Conservation (phyloP, 176 grass and related monocot species). For the maize (Zea mays) region Zm-B73-REFERENCE-NAM-5.0 NC_050102.1:4340501-4341000, state of each 20-base stretch:
- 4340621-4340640: neutral
- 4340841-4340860: slow-evolving; percentile 6
- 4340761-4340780: slow-evolving; percentile 97
- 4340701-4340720: slow-evolving; percentile 99
- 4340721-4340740: slow-evolving; percentile 97
- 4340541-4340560: neutral
- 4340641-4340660: slow-evolving; percentile 46
- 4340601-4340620: neutral
- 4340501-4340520: neutral
- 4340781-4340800: slow-evolving; percentile 96
- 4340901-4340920: slow-evolving; percentile 92
- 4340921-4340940: slow-evolving; percentile 94
- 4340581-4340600: neutral
- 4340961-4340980: slow-evolving; percentile 99
- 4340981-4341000: slow-evolving; percentile 86
- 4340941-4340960: slow-evolving; percentile 90
- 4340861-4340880: slow-evolving; percentile 1
- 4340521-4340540: neutral
- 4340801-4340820: slow-evolving; percentile 60
- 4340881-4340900: slow-evolving; percentile 87
- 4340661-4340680: slow-evolving; percentile 97
- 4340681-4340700: slow-evolving; percentile 99
- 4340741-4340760: slow-evolving; percentile 94
- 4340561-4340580: slow-evolving; percentile 2
- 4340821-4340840: neutral